Percentiles rank a stretch among this genome's conserved stretches.
Conservation (phyloP, 2,329 filamentous ascomycete genomes). For the Blastomyces emzantsi region DNA sequence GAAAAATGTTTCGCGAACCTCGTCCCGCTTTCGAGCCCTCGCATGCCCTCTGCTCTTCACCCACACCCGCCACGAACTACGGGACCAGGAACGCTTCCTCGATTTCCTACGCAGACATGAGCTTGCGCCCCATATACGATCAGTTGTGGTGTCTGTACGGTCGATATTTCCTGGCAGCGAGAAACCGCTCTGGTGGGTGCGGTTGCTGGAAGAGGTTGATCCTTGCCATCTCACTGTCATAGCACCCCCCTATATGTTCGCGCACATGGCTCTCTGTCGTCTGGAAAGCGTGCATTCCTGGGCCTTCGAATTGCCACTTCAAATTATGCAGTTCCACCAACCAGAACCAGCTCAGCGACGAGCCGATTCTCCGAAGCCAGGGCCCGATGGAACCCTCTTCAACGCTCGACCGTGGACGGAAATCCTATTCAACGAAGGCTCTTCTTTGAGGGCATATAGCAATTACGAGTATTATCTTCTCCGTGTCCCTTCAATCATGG, state of each 20-base stretch:
- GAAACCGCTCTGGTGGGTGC: slow-evolving; percentile 45
- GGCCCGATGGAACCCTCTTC: slow-evolving; percentile 39
- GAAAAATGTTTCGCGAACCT: slow-evolving; percentile 50
- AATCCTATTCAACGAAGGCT: slow-evolving; percentile 64
- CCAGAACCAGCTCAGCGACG: slow-evolving; percentile 6
- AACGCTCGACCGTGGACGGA: slow-evolving; percentile 55
- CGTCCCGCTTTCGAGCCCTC: slow-evolving; percentile 45
- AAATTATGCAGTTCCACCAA: slow-evolving; percentile 45
- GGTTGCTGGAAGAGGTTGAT: slow-evolving; percentile 46
- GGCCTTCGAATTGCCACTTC: slow-evolving; percentile 55
- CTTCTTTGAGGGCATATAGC: slow-evolving; percentile 60
- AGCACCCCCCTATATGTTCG: slow-evolving; percentile 55
- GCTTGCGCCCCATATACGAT: slow-evolving; percentile 37
- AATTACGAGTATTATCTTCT: slow-evolving; percentile 64
- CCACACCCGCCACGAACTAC: slow-evolving; percentile 38
- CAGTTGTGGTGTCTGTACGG: slow-evolving; percentile 39
- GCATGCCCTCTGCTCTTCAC: slow-evolving; percentile 51
- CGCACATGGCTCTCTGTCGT: slow-evolving; percentile 49
- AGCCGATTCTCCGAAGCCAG: slow-evolving; percentile 24
- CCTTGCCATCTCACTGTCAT: slow-evolving; percentile 48
- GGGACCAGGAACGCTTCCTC: slow-evolving; percentile 28
- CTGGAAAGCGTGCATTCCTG: slow-evolving; percentile 52
- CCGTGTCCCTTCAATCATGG: slow-evolving; percentile 53
- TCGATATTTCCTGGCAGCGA: slow-evolving; percentile 33
- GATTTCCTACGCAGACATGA: slow-evolving; percentile 29